phyloP scores from a whole-genome alignment of 2,329 filamentous ascomycete genomes.

The Botryotinia calthae region DNA sequence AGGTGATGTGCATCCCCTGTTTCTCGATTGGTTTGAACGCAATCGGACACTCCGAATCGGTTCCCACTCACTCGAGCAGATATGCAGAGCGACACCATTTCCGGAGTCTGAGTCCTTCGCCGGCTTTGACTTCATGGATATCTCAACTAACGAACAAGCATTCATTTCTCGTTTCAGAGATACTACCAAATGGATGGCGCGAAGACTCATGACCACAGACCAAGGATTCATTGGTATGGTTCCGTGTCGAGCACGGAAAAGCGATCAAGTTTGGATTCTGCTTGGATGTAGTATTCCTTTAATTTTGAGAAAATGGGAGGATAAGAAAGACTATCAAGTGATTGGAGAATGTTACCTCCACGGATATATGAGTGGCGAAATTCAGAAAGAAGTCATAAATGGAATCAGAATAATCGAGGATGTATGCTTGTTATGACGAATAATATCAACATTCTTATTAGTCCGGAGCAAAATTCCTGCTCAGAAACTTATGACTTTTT shows the following conservation, averaged over 20 bases:
- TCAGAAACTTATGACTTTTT: not conserved
- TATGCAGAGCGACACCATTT: not conserved
- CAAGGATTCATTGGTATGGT: constrained; percentile 17
- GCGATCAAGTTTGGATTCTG: constrained; percentile 27
- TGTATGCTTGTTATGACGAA: constrained; percentile 11
- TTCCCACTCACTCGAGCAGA: constrained; percentile 2
- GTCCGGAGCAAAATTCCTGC: not conserved
- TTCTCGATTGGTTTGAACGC: constrained; percentile 3
- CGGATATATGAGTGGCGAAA: constrained; percentile 28
- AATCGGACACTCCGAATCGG: constrained; percentile 1
- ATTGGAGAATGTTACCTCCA: constrained; percentile 28
- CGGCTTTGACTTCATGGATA: not conserved
- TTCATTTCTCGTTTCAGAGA: not conserved
- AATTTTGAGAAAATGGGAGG: constrained; percentile 23
- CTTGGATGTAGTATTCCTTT: constrained; percentile 28
- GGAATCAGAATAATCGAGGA: constrained; percentile 1
- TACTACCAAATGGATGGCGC: constrained; percentile 4
- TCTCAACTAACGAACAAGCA: not conserved
- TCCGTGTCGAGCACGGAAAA: constrained; percentile 19
- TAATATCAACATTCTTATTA: not conserved
- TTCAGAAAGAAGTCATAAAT: not conserved
- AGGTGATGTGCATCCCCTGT: not conserved
- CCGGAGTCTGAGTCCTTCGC: not conserved
- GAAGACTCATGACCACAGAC: not conserved
- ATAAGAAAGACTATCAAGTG: constrained; percentile 12